phyloP scores from a whole-genome alignment of 257 asterid genomes.

The Fraxinus americana region DNA sequence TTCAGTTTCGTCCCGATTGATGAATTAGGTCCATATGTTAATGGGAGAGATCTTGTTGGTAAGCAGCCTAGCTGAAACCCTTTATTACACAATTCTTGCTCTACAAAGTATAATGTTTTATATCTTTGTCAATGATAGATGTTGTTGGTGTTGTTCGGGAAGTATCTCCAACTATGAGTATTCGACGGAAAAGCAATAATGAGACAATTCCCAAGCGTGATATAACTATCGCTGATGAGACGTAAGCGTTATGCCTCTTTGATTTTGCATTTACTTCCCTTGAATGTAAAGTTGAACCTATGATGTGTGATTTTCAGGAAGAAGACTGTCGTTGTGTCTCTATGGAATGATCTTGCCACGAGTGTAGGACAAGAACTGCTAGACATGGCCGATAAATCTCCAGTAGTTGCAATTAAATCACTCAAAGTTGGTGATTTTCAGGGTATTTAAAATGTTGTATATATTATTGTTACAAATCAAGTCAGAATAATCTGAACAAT shows the following conservation, averaged over 20 bases:
- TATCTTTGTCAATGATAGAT: constrained; percentile 45
- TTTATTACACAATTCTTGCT: not conserved
- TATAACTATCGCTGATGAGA: constrained; percentile 84
- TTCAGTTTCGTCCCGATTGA: constrained; percentile 82
- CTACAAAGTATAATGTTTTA: constrained; percentile 1
- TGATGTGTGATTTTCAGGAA: constrained; percentile 50
- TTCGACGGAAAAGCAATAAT: constrained; percentile 79
- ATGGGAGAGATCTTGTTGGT: constrained; percentile 91
- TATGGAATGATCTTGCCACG: constrained; percentile 72
- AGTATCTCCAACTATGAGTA: constrained; percentile 79
- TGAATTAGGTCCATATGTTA: constrained; percentile 85
- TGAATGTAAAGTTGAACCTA: not conserved
- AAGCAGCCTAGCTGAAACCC: constrained; percentile 14
- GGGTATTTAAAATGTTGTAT: constrained; percentile 39
- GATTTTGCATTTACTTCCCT: not conserved
- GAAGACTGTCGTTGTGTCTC: constrained; percentile 68
- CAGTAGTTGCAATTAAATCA: constrained; percentile 88
- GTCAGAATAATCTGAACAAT: not conserved
- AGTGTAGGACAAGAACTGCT: constrained; percentile 59
- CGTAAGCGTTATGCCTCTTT: constrained; percentile 44
- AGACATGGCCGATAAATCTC: constrained; percentile 83
- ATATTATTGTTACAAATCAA: not conserved
- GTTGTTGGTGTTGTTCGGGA: constrained; percentile 88
- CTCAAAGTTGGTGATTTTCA: constrained; percentile 92
- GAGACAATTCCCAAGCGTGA: constrained; percentile 86